These are phyloP conservation scores for Clathrus columnatus DNA, from an alignment of 768 basidiomycete genomes.

Conservation along the genomic window DNA sequence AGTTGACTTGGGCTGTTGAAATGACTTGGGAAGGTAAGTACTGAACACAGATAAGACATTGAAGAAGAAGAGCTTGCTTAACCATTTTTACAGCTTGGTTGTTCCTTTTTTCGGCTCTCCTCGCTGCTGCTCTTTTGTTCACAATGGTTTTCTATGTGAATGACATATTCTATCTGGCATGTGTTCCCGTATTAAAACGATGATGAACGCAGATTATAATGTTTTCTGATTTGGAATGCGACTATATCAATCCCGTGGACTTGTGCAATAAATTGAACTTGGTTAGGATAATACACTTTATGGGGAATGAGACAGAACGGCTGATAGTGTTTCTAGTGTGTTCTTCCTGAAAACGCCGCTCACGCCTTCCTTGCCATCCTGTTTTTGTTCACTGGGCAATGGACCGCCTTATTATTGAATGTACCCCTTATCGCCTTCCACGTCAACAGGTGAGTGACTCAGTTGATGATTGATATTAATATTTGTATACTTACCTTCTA, in stretches of 20 bases:
- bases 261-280: conserved; percentile 99
- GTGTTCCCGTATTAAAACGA: background rate
- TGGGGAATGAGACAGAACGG: background rate
- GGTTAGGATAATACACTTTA: conserved; percentile 31
- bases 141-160: conserved; percentile 99
- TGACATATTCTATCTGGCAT: conserved; percentile 17
- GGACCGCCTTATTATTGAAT: conserved; percentile 87
- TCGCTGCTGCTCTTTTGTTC: conserved; percentile 91
- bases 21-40: too few species aligned
- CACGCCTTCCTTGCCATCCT: conserved; percentile 86
- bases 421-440: conserved; percentile 84
- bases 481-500: too few species aligned
- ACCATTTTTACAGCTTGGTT: conserved; percentile 64
- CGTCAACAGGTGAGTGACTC: conserved; percentile 74
- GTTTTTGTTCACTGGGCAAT: conserved; percentile 92
- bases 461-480: background rate
- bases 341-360: conserved; percentile 90
- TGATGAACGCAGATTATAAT: conserved; percentile 82
- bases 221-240: conserved; percentile 99
- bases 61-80: too few species aligned
- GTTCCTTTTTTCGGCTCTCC: conserved; percentile 92
- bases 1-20: too few species aligned
- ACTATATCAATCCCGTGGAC: conserved; percentile 99
- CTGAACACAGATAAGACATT: too few species aligned
- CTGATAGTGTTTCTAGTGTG: conserved; percentile 52